Evolutionary conservation across 2,329 filamentous ascomycete species (phyloP), one percentile per base, ranked within the genome.

Genomic region (Aspergillus novofumigatus): DNA sequence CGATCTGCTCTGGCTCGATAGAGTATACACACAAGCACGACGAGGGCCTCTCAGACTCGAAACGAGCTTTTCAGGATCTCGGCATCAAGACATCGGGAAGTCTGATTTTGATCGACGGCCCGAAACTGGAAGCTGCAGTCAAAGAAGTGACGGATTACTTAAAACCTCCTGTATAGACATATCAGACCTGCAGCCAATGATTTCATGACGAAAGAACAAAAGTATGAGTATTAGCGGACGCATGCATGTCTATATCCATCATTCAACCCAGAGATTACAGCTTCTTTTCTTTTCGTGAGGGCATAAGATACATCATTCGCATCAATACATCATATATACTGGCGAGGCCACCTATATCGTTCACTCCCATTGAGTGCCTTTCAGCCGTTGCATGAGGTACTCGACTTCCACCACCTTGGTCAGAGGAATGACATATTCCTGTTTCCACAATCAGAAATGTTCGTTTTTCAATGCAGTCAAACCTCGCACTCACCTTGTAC

Each of bases 321-420:
- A 49, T 20, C 50, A 38, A 35, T 41, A 29, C 38, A 26, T 54
- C 47, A 47, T 54, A 49, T 47, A 47, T 25, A 47, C 44, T 23
- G 21, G 10, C 4, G 44, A 47, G 6, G 44, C 23, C 9, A 26
- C 2, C 4, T 7, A 38, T 55, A 25, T 44, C 26, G 10, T 49
- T 71, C 61, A 78, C 61, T 79, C 76, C 78, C 78, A 81, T 67
- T 79, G 60, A 3, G 78, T 81, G 28, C 77, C 78, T 64, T 78
- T 84, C 54, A 99, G 78, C 62, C 94, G 84, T 76, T 97, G 91
- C 91, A 99, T 96, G 65, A 99, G 80, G 73, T 99, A 99, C 67
- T 99, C 94, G 9, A 99, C 92, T 80, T 99, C 94, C 44, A 99
- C 93, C 62, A 92, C 89, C 76, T 99, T 99, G n/a, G 94, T 99